Evolutionary conservation across 2,329 filamentous ascomycete species (phyloP).

Genomic region (Aspergillus pseudoviridinutans): DNA sequence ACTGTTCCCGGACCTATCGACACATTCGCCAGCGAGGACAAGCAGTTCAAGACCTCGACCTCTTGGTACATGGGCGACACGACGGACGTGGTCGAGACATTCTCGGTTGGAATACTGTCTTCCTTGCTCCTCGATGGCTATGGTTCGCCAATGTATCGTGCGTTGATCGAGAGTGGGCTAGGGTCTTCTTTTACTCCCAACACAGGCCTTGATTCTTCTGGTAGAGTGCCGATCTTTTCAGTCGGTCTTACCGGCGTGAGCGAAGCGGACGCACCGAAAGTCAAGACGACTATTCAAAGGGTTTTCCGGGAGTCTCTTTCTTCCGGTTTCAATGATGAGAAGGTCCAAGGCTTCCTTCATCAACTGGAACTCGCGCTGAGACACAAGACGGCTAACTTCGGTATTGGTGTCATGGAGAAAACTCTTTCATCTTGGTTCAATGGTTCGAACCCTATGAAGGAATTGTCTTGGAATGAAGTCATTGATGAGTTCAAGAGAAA

Average conservation of each 20-base stretch:
- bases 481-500: conserved; percentile 75
- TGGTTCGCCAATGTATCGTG: conserved; percentile 86
- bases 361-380: conserved; percentile 90
- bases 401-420: conserved; percentile 83
- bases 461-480: conserved; percentile 86
- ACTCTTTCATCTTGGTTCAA: conserved; percentile 94
- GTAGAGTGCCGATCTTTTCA: conserved; percentile 76
- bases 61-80: conserved; percentile 89
- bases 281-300: conserved; percentile 69
- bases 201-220: conserved; percentile 80
- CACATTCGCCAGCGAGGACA: conserved; percentile 76
- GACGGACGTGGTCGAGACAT: conserved; percentile 78
- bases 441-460: conserved; percentile 85
- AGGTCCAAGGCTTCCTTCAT: conserved; percentile 90
- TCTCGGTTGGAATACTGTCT: conserved; percentile 76
- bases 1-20: conserved; percentile 78
- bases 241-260: conserved; percentile 88
- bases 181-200: conserved; percentile 95
- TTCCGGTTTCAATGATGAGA: conserved; percentile 80
- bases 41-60: conserved; percentile 89
- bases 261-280: conserved; percentile 69
- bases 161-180: conserved; percentile 81
- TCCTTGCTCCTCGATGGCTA: conserved; percentile 89
- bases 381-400: conserved; percentile 95
- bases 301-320: conserved; percentile 67